A percentile compares a stretch with the other conserved stretches of the same genome.
Conservation (phyloP, 2,329 filamentous ascomycete genomes). For the Purpureocillium lavendulum region DNA sequence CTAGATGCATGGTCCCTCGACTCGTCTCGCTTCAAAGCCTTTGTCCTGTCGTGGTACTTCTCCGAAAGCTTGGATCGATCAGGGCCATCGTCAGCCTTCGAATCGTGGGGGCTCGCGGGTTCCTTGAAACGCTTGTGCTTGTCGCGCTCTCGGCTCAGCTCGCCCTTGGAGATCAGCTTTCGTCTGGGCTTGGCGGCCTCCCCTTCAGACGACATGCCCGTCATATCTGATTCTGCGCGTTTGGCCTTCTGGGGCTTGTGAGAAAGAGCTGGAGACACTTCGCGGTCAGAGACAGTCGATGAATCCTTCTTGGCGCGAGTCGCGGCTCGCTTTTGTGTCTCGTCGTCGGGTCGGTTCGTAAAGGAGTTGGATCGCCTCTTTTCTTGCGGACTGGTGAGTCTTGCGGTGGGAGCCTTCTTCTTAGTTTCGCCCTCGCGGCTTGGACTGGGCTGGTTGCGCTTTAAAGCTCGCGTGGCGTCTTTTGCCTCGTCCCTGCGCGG, state of each 20-base stretch:
- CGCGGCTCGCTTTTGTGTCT: constrained; percentile 40
- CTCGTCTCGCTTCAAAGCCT: constrained; percentile 53
- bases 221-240: constrained; percentile 44
- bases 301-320: constrained; percentile 48
- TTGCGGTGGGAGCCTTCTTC: constrained; percentile 30
- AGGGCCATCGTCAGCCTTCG: constrained; percentile 35
- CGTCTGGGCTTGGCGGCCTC: constrained; percentile 51
- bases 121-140: constrained; percentile 50
- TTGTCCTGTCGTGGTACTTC: constrained; percentile 51
- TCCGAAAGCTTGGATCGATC: constrained; percentile 43
- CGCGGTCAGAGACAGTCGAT: constrained; percentile 42
- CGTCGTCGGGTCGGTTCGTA: constrained; percentile 35
- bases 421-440: constrained; percentile 33
- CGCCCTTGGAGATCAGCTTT: constrained; percentile 56
- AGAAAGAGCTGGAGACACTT: constrained; percentile 38
- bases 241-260: constrained; percentile 43
- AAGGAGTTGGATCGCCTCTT: constrained; percentile 37
- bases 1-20: constrained; percentile 45
- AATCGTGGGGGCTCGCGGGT: constrained; percentile 42
- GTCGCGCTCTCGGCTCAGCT: constrained; percentile 50
- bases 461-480: constrained; percentile 34
- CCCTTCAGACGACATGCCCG: constrained; percentile 45
- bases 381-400: constrained; percentile 37
- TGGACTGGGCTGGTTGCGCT: constrained; percentile 41
- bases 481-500: constrained; percentile 33